A percentile compares a stretch with the other conserved stretches of the same genome.
Conservation (phyloP, 768 basidiomycete species). For the Tylopilus plumbeoviolaceoides region DNA sequence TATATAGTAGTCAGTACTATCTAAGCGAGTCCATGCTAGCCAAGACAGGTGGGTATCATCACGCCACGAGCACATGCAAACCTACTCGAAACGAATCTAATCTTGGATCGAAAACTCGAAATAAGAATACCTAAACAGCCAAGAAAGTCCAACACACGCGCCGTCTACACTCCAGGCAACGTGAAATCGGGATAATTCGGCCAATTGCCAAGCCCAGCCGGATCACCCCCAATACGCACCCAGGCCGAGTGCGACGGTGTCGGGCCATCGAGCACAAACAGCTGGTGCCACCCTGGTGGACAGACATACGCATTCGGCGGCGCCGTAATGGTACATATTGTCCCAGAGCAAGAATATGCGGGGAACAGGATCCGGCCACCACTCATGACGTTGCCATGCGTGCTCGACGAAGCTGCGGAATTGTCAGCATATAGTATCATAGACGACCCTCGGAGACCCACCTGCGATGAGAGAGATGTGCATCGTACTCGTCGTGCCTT, state of each 20-base stretch:
- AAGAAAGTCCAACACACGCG: no score
- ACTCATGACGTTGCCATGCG: slow-evolving; percentile 73
- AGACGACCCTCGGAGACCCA: slow-evolving; percentile 24
- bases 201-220: slow-evolving; percentile 66
- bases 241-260: slow-evolving; percentile 74
- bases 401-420: slow-evolving; percentile 58
- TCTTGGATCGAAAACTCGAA: no score
- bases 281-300: slow-evolving; percentile 74
- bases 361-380: slow-evolving; percentile 71
- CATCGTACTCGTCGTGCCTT: slow-evolving; percentile 45
- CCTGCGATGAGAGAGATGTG: slow-evolving; percentile 63
- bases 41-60: no score
- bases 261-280: slow-evolving; percentile 74
- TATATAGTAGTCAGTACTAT: no score
- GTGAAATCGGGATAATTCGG: slow-evolving; percentile 66
- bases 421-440: neutral
- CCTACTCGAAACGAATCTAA: no score
- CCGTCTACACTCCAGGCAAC: slow-evolving; percentile 46
- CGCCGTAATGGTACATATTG: slow-evolving; percentile 70
- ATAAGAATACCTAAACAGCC: no score
- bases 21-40: no score
- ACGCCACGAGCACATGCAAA: no score
- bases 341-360: slow-evolving; percentile 63
- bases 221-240: slow-evolving; percentile 80
- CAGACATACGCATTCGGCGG: slow-evolving; percentile 59